phyloP scores from a whole-genome alignment of 2,329 filamentous ascomycete species.

The Bimuria novae-zelandiae region DNA sequence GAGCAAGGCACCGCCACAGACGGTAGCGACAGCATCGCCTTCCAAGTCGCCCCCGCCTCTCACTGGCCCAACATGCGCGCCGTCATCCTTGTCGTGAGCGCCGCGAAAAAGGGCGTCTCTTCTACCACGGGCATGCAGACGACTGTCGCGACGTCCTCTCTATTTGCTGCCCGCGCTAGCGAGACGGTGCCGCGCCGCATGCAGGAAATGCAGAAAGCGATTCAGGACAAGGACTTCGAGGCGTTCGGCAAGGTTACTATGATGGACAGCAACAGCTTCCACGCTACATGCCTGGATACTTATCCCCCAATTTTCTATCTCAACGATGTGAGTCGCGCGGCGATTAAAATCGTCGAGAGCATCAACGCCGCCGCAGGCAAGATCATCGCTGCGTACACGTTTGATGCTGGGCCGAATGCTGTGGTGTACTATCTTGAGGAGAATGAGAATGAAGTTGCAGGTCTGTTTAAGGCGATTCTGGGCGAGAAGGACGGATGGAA shows the following conservation, averaged over 20 bases:
- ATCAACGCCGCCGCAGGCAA: constrained; percentile 82
- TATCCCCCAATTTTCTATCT: constrained; percentile 98
- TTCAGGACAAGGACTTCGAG: constrained; percentile 78
- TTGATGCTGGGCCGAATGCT: constrained; percentile 95
- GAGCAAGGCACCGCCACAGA: constrained; percentile 75
- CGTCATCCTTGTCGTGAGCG: constrained; percentile 85
- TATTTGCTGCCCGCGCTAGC: constrained; percentile 78
- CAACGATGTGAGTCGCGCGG: constrained; percentile 88
- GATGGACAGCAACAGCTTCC: constrained; percentile 96
- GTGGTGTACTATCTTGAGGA: constrained; percentile 93
- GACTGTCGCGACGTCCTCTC: constrained; percentile 86
- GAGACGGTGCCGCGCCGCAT: constrained; percentile 82
- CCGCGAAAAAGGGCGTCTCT: constrained; percentile 93
- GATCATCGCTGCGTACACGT: constrained; percentile 90
- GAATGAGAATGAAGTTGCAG: constrained; percentile 73
- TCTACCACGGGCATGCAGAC: constrained; percentile 96
- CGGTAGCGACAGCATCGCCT: constrained; percentile 84
- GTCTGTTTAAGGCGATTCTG: constrained; percentile 73
- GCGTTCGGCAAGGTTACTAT: constrained; percentile 89
- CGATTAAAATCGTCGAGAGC: constrained; percentile 84
- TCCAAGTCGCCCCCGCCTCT: constrained; percentile 82
- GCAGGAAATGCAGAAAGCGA: constrained; percentile 81
- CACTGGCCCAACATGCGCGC: constrained; percentile 98
- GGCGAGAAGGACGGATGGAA: constrained; percentile 73
- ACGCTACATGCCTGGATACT: constrained; percentile 91